Evolutionary conservation across 768 basidiomycete genomes (phyloP), one percentile per base, ranked within the genome.

Genomic region (Leccinum arenicola): DNA sequence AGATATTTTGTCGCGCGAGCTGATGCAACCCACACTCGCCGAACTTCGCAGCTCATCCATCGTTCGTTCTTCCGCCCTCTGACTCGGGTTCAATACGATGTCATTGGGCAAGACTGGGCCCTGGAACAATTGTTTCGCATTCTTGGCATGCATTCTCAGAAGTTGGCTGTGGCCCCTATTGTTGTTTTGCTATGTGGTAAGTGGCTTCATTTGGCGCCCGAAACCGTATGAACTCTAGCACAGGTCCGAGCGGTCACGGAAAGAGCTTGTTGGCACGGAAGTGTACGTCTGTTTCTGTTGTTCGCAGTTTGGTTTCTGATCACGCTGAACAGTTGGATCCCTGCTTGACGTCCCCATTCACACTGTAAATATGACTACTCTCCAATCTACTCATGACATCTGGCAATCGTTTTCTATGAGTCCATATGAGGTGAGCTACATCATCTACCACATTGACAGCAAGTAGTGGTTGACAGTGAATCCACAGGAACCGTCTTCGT

Each of bases 311-410:
- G 25, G 14, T 38, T 25, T 56, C 59, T 57, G 56, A 70, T 55
- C 53, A 66, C 35, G 5, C 52, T 33, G 43, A 68, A 53, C 54
- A 93, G 91, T 93, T 70, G 91, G 91, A 54, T 83, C 82, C 40
- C 71, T 93, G 56, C 80, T 93, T 25, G 84, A 87, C 65, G 84
- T 92, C 21, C 91, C 91, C 33, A 89, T 87, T 14, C 90, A 92
- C 70, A 92, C 89, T 9, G 91, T 93, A 56, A 93, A 92, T 69
- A 91, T 93, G 87, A 92, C 91, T 36, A 90, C 90, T 11, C 76
- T 93, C 57, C 81, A 81, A 64, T 84, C 89, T 19, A 80, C 88
- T 7, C 84, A 89, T 63, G 91, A 93, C 64, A 73, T 93, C 49
- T 92, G 92, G 33, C 33, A 35, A 35, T 35, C 33, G 33, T 35